Evolutionary conservation across 1,284 basidiomycete genomes (phyloP).

Genomic region (Afroboletus lepidellus): DNA sequence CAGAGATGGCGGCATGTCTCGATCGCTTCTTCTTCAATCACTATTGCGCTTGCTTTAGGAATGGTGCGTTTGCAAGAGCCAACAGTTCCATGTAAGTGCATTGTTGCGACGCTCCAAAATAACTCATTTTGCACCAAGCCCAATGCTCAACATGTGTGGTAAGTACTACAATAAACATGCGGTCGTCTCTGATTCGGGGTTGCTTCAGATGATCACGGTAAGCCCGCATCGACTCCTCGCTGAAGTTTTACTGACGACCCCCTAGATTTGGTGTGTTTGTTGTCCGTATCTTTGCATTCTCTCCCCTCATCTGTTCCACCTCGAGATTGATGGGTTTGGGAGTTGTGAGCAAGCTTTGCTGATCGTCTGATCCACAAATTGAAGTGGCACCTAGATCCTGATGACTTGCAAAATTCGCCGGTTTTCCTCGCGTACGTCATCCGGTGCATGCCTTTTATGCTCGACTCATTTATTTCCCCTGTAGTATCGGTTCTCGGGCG

Average conservation of each 20-base stretch:
- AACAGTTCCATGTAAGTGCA: constrained; percentile 84
- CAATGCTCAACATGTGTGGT: constrained; percentile 67
- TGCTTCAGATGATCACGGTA: constrained; percentile 70
- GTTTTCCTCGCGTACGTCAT: constrained; percentile 70
- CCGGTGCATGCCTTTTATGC: constrained; percentile 25
- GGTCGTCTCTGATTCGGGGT: background rate
- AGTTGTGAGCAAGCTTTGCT: constrained; percentile 57
- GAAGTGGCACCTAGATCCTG: constrained; percentile 56
- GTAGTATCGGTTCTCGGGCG: constrained; percentile 74
- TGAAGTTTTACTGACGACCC: constrained; percentile 19
- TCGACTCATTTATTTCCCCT: background rate
- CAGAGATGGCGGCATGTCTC: constrained; percentile 76
- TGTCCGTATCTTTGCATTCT: background rate
- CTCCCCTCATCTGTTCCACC: background rate
- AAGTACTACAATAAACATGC: constrained; percentile 19
- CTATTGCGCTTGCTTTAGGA: constrained; percentile 84
- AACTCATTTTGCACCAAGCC: constrained; percentile 36
- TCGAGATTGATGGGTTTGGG: constrained; percentile 88
- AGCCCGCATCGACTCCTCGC: constrained; percentile 19
- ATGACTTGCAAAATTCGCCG: constrained; percentile 75
- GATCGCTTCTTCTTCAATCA: constrained; percentile 91
- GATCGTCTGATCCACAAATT: background rate
- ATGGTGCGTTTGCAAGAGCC: constrained; percentile 89
- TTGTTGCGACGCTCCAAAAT: background rate
- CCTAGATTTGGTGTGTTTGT: constrained; percentile 44